Evolutionary conservation across 805 yeast species (phyloP), one percentile per base, ranked within the genome.

Genomic region (Ogataea glucozyma): DNA sequence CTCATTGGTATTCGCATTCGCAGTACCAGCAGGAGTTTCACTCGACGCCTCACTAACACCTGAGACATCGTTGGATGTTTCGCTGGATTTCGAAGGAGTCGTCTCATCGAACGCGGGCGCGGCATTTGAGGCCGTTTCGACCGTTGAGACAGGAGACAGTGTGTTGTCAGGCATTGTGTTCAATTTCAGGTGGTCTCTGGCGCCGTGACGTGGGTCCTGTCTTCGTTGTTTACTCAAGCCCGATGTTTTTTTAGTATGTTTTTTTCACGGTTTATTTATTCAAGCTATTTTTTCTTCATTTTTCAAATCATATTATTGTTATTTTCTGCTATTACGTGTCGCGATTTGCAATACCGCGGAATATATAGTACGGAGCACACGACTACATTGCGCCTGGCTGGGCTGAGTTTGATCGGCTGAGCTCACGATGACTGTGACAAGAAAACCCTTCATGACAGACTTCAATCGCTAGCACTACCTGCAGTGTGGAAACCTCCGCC

Each of bases 301-400:
- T 17, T 30, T 10, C 5, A 5, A 10, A 11, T 30, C 32, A 21
- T 30, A 19, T 17, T 16, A n/a, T n/a, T n/a, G n/a, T 30, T 30
- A 17, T 31, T 31, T 31, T 20, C 26, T 12, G 24, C 16, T 16
- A 34, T 14, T 22, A 22, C 38, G 38, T 34, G 38, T 34, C 38
- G 38, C 38, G 38, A 34, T 34, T 34, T 22, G 21, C n/a, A n/a
- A n/a, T n/a, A n/a, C n/a, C n/a, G n/a, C n/a, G n/a, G n/a, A n/a
- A n/a, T n/a, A n/a, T n/a, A n/a, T n/a, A n/a, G n/a, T n/a, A n/a
- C n/a, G n/a, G n/a, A n/a, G n/a, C n/a, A n/a, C n/a, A n/a, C n/a
- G n/a, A n/a, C n/a, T 30, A 30, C 19, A 30, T 3, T 30, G 13
- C 32, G n/a, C n/a, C n/a, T n/a, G n/a, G n/a, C n/a, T n/a, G n/a